Conservation (phyloP, 352 stramenopile species). For the Phytophthora pseudosyringae region DNA sequence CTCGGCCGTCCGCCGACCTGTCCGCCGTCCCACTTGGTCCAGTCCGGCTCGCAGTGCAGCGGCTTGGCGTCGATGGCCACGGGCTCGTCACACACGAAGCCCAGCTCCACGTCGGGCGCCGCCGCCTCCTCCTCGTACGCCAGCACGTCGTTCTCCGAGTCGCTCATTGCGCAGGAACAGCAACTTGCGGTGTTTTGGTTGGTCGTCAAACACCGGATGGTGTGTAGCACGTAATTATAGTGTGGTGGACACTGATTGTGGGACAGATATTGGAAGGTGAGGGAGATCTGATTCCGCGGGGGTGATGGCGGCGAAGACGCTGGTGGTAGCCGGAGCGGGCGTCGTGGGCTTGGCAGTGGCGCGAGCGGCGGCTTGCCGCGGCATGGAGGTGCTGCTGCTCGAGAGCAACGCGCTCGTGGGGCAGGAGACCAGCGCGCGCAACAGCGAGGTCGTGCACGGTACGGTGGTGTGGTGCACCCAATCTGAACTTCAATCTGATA, state of each 20-base stretch:
- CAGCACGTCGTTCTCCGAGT: conserved; percentile 55
- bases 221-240: background rate
- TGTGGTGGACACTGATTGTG: background rate
- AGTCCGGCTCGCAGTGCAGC: conserved; percentile 66
- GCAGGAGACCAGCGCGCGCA: conserved; percentile 90
- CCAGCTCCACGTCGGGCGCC: conserved; percentile 70
- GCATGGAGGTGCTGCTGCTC: conserved; percentile 85
- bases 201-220: conserved; percentile 6
- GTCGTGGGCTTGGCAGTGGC: conserved; percentile 83
- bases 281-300: background rate
- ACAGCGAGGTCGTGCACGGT: conserved; percentile 97
- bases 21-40: conserved; percentile 93
- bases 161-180: conserved; percentile 35
- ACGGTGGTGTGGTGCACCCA: conserved; percentile 17
- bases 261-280: conserved; percentile 13
- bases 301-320: conserved; percentile 48
- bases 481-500: conserved; percentile 22
- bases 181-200: conserved; percentile 8
- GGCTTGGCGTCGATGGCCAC: conserved; percentile 31
- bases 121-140: conserved; percentile 41
- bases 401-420: conserved; percentile 87
- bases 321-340: conserved; percentile 76
- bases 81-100: conserved; percentile 58
- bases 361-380: conserved; percentile 54
- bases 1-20: conserved; percentile 89